Percentiles rank a stretch among this genome's conserved stretches.
Conservation (phyloP, 345 rosid genomes). For the Acer campestre region DNA sequence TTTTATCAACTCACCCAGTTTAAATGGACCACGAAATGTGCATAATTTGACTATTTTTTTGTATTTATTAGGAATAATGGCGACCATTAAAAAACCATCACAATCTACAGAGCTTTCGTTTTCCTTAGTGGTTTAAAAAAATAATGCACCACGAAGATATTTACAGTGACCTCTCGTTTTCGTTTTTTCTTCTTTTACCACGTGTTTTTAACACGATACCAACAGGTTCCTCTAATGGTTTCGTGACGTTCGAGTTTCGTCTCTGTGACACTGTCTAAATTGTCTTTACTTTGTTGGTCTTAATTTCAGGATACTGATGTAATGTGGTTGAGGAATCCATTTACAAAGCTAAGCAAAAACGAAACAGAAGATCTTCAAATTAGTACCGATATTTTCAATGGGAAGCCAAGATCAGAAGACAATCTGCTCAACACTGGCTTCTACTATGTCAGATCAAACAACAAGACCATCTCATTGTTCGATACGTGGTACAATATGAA, state of each 20-base stretch:
- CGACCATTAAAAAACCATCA: not conserved
- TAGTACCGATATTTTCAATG: slow-evolving; percentile 52
- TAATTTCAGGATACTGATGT: slow-evolving; percentile 65
- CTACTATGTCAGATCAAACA: slow-evolving; percentile 67
- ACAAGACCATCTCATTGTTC: slow-evolving; percentile 61
- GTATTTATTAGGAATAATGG: not conserved
- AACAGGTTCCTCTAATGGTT: too few species aligned
- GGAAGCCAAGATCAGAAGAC: slow-evolving; percentile 30
- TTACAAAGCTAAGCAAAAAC: slow-evolving; percentile 35
- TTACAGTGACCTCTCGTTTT: too few species aligned
- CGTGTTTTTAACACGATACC: too few species aligned
- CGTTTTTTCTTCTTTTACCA: too few species aligned
- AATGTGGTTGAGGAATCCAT: slow-evolving; percentile 77
- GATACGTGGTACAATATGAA: slow-evolving; percentile 63
- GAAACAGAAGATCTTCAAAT: slow-evolving; percentile 62
- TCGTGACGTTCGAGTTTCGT: too few species aligned
- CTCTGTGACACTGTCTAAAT: too few species aligned
- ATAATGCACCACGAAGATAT: too few species aligned
- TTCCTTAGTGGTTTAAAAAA: too few species aligned
- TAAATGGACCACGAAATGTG: too few species aligned
- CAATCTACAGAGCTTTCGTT: too few species aligned
- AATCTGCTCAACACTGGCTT: slow-evolving; percentile 70
- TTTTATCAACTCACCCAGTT: not conserved
- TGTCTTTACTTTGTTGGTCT: too few species aligned
- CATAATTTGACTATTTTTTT: too few species aligned